These are phyloP conservation scores for Penicillium steckii DNA, from an alignment of 495 filamentous ascomycete species.

Conservation along the genomic window DNA sequence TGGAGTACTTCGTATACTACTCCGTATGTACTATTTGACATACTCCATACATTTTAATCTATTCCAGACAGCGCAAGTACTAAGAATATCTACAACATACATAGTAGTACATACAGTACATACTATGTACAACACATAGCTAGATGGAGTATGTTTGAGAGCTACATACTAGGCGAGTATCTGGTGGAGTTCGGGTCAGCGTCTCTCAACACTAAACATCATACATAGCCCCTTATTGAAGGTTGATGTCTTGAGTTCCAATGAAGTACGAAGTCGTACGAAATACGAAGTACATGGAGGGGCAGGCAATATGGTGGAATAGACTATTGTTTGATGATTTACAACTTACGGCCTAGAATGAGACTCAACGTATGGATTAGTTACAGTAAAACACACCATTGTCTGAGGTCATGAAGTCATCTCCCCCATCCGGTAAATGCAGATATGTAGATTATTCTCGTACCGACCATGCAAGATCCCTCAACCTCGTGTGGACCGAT, in stretches of 20 bases:
- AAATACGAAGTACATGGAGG: too few relatives aligned
- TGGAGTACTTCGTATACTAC: neutral
- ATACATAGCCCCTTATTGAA: neutral
- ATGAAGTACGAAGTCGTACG: too few relatives aligned
- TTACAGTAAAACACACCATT: neutral
- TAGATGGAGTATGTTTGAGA: too few relatives aligned
- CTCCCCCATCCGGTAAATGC: neutral
- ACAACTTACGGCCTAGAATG: neutral
- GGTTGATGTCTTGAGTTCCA: too few relatives aligned
- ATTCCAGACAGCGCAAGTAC: slow-evolving; percentile 20
- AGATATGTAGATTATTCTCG: neutral
- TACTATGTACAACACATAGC: too few relatives aligned
- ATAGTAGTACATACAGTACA: too few relatives aligned
- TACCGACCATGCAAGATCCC: slow-evolving; percentile 16
- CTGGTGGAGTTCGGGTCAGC: neutral
- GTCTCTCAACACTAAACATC: neutral
- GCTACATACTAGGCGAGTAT: too few relatives aligned
- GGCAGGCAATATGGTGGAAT: too few relatives aligned
- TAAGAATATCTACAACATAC: too few relatives aligned
- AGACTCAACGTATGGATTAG: too few relatives aligned
- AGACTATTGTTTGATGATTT: slow-evolving; percentile 1
- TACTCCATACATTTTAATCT: too few relatives aligned
- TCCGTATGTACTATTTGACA: too few relatives aligned
- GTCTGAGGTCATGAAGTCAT: neutral
- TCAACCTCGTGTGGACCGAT: slow-evolving; percentile 27